Evolutionary conservation across 345 rosid genomes (phyloP).

Genomic region (Salix udensis): DNA sequence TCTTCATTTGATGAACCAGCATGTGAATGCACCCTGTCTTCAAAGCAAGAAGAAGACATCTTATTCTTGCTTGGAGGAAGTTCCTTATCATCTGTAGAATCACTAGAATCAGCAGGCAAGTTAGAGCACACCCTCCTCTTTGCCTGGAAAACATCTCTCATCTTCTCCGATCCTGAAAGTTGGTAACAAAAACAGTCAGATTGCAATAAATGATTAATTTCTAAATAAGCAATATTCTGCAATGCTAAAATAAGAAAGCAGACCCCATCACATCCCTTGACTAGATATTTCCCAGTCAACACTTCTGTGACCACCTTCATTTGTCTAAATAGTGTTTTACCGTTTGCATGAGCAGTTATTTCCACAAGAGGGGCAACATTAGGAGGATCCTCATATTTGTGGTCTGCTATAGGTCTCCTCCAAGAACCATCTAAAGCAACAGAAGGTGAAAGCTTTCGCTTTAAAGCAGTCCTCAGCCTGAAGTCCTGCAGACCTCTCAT

Average conservation of each 20-base stretch:
- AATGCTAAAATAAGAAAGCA: constrained; percentile 21
- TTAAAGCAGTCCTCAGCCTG: constrained; percentile 59
- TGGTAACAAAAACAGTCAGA: constrained; percentile 27
- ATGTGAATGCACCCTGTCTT: constrained; percentile 37
- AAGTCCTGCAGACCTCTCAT: constrained; percentile 92
- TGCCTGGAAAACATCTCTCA: constrained; percentile 41
- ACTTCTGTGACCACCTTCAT: constrained; percentile 15
- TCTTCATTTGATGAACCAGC: constrained; percentile 40
- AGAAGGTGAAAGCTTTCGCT: constrained; percentile 49
- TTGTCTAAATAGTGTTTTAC: constrained; percentile 42
- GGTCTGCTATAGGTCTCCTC: constrained; percentile 42
- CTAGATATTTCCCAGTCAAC: constrained; percentile 11
- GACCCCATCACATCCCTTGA: constrained; percentile 21
- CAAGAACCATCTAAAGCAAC: constrained; percentile 44
- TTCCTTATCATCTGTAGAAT: constrained; percentile 54
- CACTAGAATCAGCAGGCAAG: constrained; percentile 46
- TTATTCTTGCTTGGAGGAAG: constrained; percentile 38
- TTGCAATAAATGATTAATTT: constrained; percentile 18
- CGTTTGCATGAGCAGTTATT: constrained; percentile 41
- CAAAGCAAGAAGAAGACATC: constrained; percentile 43
- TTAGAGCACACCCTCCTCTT: constrained; percentile 60
- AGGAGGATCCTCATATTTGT: constrained; percentile 42
- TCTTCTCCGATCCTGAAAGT: constrained; percentile 58
- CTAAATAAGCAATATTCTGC: constrained; percentile 14
- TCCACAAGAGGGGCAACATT: constrained; percentile 47